These are phyloP conservation scores for Phlyctochytrium bullatum DNA, from an alignment of 192 early-diverging fungal species.

Conservation along the genomic window DNA sequence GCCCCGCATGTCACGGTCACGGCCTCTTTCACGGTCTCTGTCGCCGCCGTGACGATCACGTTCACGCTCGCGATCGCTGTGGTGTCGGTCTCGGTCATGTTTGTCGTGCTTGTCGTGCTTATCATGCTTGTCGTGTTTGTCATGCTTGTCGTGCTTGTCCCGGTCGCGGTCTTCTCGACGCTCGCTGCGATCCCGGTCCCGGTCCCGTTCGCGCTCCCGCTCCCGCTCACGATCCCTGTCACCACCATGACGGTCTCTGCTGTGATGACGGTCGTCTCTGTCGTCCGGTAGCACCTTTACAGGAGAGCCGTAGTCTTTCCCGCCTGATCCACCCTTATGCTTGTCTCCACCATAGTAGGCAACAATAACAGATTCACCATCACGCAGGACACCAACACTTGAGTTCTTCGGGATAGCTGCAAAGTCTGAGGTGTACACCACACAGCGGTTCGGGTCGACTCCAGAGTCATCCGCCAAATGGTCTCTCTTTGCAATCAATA, in stretches of 20 bases:
- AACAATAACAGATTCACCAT: conserved; percentile 27
- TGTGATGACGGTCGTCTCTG: background rate
- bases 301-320: conserved; percentile 4
- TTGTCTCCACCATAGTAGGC: conserved; percentile 16
- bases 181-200: conserved; percentile 3
- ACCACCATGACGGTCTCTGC: background rate
- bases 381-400: conserved; percentile 27
- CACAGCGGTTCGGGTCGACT: conserved; percentile 12
- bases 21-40: background rate
- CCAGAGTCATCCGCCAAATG: conserved; percentile 20
- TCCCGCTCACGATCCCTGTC: conserved; percentile 3
- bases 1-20: background rate
- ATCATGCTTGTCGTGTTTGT: conserved; percentile 6
- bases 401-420: conserved; percentile 20
- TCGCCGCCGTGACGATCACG: background rate
- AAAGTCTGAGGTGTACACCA: conserved; percentile 26
- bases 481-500: conserved; percentile 27
- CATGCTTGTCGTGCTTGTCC: conserved; percentile 4
- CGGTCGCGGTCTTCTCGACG: background rate
- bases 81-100: background rate
- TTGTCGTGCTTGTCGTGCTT: conserved; percentile 7
- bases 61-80: conserved; percentile 3
- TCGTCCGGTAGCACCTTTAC: too few relatives aligned
- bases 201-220: conserved; percentile 7
- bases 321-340: conserved; percentile 8